Conservation (phyloP, 2,329 filamentous ascomycete species). For the Colletotrichum plurivorum region DNA sequence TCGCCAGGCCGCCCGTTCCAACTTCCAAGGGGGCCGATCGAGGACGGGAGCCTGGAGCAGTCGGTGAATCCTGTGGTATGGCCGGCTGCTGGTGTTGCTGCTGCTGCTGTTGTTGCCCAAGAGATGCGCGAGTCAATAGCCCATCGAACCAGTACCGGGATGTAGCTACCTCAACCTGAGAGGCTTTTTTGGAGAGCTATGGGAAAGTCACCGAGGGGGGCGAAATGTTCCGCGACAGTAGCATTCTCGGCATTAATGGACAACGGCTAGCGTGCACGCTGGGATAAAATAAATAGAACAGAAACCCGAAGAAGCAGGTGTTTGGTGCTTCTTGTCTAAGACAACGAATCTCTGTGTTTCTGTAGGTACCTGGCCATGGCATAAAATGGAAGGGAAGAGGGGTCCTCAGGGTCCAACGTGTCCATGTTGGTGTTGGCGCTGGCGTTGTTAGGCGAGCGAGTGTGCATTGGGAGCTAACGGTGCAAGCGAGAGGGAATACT, state of each 20-base stretch:
- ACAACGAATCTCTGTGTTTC: constrained; percentile 26
- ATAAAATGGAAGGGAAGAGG: constrained; percentile 13
- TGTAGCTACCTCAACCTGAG: background rate
- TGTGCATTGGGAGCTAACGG: background rate
- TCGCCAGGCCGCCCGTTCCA: background rate
- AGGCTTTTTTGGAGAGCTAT: background rate
- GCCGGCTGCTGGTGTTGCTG: background rate
- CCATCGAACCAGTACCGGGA: background rate
- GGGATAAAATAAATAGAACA: background rate
- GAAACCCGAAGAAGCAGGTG: no score
- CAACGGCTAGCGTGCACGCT: background rate
- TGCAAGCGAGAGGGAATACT: background rate
- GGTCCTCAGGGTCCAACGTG: constrained; percentile 14
- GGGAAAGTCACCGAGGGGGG: background rate
- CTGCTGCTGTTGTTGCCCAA: background rate
- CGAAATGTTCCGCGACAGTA: background rate
- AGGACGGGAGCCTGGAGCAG: background rate
- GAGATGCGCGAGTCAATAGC: constrained; percentile 20
- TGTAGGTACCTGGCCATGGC: background rate
- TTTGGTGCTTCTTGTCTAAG: constrained; percentile 12
- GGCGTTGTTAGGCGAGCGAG: background rate
- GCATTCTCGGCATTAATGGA: no score
- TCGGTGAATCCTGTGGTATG: background rate
- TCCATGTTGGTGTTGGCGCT: background rate
- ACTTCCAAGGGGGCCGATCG: background rate